These are phyloP conservation scores for Coffea humblotiana DNA, from an alignment of 305 asterid genomes.

Conservation along the genomic window DNA sequence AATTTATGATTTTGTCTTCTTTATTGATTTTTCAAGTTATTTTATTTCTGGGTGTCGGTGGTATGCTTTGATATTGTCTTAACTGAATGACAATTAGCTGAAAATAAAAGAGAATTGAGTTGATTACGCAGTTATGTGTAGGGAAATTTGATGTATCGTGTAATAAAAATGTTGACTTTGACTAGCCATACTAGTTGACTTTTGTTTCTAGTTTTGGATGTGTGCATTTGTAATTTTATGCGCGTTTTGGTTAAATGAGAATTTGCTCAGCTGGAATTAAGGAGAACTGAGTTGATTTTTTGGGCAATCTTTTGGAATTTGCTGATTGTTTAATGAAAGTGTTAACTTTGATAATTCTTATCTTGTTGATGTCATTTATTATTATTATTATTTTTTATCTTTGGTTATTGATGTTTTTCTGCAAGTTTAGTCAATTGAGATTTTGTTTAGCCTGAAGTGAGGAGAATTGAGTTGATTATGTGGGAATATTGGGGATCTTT, in stretches of 20 bases:
- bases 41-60: slow-evolving; percentile 7
- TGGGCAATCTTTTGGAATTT: neutral
- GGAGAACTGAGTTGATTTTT: neutral
- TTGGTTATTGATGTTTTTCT: neutral
- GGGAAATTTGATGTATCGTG: neutral
- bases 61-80: neutral
- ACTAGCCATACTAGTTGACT: neutral
- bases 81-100: neutral
- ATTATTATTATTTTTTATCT: neutral
- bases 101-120: neutral
- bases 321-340: neutral
- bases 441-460: slow-evolving; percentile 3
- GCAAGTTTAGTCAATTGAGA: neutral
- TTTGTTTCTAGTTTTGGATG: neutral
- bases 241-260: neutral
- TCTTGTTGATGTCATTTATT: neutral
- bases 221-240: neutral
- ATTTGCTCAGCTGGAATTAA: slow-evolving; percentile 5
- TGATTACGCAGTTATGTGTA: neutral
- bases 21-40: neutral
- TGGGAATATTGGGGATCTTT: neutral
- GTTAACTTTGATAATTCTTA: neutral
- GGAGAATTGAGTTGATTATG: neutral
- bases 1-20: neutral
- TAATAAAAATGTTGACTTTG: neutral